Conservation (phyloP, 2,329 filamentous ascomycete species). For the Xylaria sp. region DNA sequence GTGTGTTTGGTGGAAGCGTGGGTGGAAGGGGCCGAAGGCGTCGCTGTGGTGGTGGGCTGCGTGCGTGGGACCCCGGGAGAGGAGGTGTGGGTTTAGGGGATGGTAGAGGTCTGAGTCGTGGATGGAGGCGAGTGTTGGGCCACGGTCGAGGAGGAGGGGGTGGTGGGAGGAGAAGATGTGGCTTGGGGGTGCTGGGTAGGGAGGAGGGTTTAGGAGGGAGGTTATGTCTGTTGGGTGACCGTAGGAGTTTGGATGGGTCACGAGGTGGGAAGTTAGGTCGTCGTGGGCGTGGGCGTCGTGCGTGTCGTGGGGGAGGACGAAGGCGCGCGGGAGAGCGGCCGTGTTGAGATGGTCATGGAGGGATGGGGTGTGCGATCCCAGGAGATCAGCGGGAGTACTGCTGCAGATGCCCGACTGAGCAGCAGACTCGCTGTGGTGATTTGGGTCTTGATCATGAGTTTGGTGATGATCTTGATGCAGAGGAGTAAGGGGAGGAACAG, state of each 20-base stretch:
- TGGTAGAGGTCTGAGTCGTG: conserved; percentile 41
- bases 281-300: conserved; percentile 20
- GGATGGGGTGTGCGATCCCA: conserved; percentile 15
- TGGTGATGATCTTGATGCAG: conserved; percentile 12
- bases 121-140: conserved; percentile 25
- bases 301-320: conserved; percentile 21
- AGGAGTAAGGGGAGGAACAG: too few species aligned
- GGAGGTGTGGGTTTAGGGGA: conserved; percentile 48
- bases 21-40: conserved; percentile 9
- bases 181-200: conserved; percentile 17
- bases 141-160: conserved; percentile 22
- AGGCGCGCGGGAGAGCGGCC: conserved; percentile 23
- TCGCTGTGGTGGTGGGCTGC: not conserved
- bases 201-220: conserved; percentile 36
- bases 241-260: conserved; percentile 36
- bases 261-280: conserved; percentile 28
- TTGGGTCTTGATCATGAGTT: conserved; percentile 3
- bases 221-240: conserved; percentile 47
- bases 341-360: conserved; percentile 18
- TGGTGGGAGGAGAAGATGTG: conserved; percentile 26
- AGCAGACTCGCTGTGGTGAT: conserved; percentile 6
- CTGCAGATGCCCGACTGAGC: conserved; percentile 6
- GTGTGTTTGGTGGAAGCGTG: conserved; percentile 6
- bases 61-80: conserved; percentile 13
- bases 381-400: conserved; percentile 14